Evolutionary conservation across 176 grass and related monocot species (phyloP), one percentile per base, ranked within the genome.

Genomic region (Cenchrus purpureus): DNA sequence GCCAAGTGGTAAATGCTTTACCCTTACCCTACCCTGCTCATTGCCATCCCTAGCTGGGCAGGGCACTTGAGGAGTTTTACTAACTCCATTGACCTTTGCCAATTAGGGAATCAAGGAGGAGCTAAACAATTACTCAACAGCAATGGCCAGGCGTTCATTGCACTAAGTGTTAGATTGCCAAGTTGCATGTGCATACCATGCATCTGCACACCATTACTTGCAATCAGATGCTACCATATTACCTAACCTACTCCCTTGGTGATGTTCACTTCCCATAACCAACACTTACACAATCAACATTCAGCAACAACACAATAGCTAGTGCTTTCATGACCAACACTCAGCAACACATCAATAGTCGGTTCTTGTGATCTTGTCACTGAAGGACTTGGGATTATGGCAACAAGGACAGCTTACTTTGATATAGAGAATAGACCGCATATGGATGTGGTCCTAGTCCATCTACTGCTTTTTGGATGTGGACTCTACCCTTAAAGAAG

Each of bases 371-470:
- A 37, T 5, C 10, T 76, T 12, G 9, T 75, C 72, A 37, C 3
- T 28, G 32, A 59, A 57, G 14, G 34, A 42, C 7, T 42, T 17
- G 34, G 34, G 65, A 19, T 68, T 68, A 19, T 16, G 9, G 34
- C 32, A n/a, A 60, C 65, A 68, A 40, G 4, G 32, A 43, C 34
- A 44, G 54, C 67, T 72, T 48, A 72, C 42, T 82, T 71, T 20
- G 55, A 72, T 37, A 49, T 55, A 20, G 82, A 82, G n/a, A 76
- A 77, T 74, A 64, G 71, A 54, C 12, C 6, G 14, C 28, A 25
- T 20, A 48, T 67, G 29, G 65, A 50, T 70, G 53, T 49, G 12
- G 83, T 3, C 74, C 20, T 68, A 46, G 16, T 31, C 37, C 22
- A 77, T 52, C 52, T 40, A 50, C 65, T 52, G 10, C 13, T 32